phyloP scores from a whole-genome alignment of 177 flowering plant genomes.

The Vitis hybrid region DNA sequence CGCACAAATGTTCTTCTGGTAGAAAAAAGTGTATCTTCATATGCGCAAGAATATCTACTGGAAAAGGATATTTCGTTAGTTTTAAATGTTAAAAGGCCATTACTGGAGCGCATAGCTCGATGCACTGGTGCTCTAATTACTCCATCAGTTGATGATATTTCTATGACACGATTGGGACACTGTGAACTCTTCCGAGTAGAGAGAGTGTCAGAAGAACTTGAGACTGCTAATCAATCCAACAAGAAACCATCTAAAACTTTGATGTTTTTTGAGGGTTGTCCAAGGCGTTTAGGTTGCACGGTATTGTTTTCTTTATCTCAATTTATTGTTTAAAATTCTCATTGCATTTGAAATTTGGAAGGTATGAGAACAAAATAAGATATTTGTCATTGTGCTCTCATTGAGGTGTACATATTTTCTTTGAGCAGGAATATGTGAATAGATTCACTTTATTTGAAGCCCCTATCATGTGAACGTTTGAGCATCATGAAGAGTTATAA shows the following conservation, averaged over 20 bases:
- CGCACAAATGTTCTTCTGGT: constrained; percentile 93
- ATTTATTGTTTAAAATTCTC: too few relatives aligned
- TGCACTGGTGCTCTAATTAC: constrained; percentile 85
- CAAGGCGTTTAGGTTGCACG: constrained; percentile 98
- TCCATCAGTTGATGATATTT: constrained; percentile 71
- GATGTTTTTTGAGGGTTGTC: constrained; percentile 98
- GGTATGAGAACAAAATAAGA: too few relatives aligned
- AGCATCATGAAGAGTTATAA: too few relatives aligned
- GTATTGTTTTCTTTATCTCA: constrained; percentile 37
- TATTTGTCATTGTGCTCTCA: too few relatives aligned
- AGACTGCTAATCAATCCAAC: constrained; percentile 44
- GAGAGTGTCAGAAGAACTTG: constrained; percentile 66
- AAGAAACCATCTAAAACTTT: constrained; percentile 78
- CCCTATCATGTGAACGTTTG: too few relatives aligned
- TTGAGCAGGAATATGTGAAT: too few relatives aligned
- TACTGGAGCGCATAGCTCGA: constrained; percentile 87
- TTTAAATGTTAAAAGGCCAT: constrained; percentile 79
- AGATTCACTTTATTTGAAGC: too few relatives aligned
- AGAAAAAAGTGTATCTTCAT: constrained; percentile 94
- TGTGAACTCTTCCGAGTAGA: constrained; percentile 86
- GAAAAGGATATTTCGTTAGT: constrained; percentile 97
- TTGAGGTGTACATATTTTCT: too few relatives aligned
- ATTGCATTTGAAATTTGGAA: too few relatives aligned
- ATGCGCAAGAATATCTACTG: constrained; percentile 86
- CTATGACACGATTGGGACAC: constrained; percentile 70